phyloP scores from a whole-genome alignment of 2,329 filamentous ascomycete genomes.

The Botrytis pseudocinerea region DNA sequence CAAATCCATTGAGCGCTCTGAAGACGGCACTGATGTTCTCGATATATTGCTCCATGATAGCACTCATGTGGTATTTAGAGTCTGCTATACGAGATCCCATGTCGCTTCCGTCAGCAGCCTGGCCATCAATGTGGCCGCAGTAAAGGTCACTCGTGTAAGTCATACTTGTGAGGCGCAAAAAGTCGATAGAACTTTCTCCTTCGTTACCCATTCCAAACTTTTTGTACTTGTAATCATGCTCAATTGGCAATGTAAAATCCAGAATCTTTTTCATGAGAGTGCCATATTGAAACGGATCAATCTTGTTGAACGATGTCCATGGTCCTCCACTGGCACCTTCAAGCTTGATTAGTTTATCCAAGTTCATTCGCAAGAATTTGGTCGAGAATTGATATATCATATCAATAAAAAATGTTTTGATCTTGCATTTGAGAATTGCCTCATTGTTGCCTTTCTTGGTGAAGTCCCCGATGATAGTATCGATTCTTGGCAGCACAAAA shows the following conservation, averaged over 20 bases:
- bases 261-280: neutral
- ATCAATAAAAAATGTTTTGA: neutral
- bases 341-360: neutral
- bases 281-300: too few species aligned
- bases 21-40: neutral
- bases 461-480: constrained; percentile 9
- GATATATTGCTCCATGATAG: neutral
- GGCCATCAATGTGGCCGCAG: constrained; percentile 9
- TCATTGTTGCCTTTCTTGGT: neutral
- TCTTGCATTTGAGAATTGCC: neutral
- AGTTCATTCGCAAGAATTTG: neutral
- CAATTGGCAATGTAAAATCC: constrained; percentile 4
- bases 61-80: neutral
- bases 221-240: neutral
- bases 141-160: neutral
- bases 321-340: too few species aligned
- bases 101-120: neutral
- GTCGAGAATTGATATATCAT: neutral
- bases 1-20: neutral
- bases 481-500: neutral
- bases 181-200: neutral
- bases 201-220: neutral
- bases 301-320: neutral
- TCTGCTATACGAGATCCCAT: neutral
- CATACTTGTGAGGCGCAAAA: neutral